Evolutionary conservation across 1,284 basidiomycete species (phyloP).

Genomic region (Cystobasidium sp.): DNA sequence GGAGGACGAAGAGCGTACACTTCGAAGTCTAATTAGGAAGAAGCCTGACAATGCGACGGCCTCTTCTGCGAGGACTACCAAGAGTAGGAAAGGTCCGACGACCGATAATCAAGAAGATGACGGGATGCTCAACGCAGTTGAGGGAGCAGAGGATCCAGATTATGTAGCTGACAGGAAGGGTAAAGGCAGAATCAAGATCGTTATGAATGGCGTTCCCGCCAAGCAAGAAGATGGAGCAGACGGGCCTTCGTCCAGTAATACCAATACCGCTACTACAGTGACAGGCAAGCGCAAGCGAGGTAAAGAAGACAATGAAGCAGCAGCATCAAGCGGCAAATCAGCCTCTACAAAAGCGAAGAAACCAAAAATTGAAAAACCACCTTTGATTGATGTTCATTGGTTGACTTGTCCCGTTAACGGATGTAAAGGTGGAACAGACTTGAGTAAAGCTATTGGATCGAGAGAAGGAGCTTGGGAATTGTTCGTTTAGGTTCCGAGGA

Average conservation of each 20-base stretch:
- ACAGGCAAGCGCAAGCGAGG: constrained; percentile 8
- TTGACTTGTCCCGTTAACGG: constrained; percentile 26
- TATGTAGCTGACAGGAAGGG: background rate
- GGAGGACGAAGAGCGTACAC: no score
- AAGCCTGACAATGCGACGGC: background rate
- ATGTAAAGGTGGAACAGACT: constrained; percentile 34
- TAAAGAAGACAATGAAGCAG: background rate
- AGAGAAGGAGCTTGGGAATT: constrained; percentile 41
- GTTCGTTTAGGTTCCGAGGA: constrained; percentile 28
- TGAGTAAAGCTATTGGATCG: constrained; percentile 21
- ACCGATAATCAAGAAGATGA: background rate
- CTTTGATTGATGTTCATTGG: constrained; percentile 31
- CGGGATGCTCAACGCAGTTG: background rate
- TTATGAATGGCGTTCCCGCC: no score
- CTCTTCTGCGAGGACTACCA: background rate
- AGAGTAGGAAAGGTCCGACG: background rate
- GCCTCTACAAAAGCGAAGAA: background rate
- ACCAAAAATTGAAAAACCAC: constrained; percentile 16
- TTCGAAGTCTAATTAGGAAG: no score
- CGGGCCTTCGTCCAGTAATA: background rate
- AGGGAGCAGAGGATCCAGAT: background rate
- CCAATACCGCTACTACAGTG: background rate
- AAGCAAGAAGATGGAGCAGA: background rate
- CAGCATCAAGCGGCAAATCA: background rate
- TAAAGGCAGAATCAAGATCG: no score